phyloP scores from a whole-genome alignment of 164 flowering plant species.

The Litsea cubeba region DNA sequence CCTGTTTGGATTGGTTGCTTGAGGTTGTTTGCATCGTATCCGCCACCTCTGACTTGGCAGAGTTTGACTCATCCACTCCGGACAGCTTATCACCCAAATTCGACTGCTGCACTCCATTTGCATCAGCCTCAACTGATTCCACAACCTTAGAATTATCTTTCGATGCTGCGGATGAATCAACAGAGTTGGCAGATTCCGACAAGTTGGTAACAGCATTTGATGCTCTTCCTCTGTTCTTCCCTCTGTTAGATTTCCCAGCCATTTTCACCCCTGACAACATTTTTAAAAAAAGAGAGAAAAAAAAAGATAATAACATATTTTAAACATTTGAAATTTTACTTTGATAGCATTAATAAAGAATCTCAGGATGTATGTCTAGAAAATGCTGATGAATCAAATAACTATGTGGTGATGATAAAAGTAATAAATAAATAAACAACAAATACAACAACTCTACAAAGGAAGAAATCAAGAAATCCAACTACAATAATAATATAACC shows the following conservation, averaged over 20 bases:
- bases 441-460: too few relatives aligned
- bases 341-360: background rate
- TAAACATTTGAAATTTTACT: background rate
- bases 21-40: slow-evolving; percentile 7
- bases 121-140: slow-evolving; percentile 23
- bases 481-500: background rate
- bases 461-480: background rate
- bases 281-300: background rate
- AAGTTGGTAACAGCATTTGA: slow-evolving; percentile 35
- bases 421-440: background rate
- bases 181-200: slow-evolving; percentile 13
- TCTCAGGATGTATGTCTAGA: background rate
- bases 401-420: background rate
- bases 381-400: background rate
- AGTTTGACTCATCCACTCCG: background rate
- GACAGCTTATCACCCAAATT: slow-evolving; percentile 3
- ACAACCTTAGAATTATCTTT: slow-evolving; percentile 19
- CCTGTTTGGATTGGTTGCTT: slow-evolving; percentile 15
- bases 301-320: too few relatives aligned
- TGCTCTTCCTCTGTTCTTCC: slow-evolving; percentile 44
- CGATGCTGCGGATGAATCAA: slow-evolving; percentile 21
- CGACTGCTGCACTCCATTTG: slow-evolving; percentile 28
- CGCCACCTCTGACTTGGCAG: slow-evolving; percentile 6
- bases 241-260: slow-evolving; percentile 85
- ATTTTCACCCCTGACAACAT: slow-evolving; percentile 26